Evolutionary conservation across 345 rosid genomes (phyloP), one percentile per base, ranked within the genome.

Genomic region (Noccaea caerulescens): DNA sequence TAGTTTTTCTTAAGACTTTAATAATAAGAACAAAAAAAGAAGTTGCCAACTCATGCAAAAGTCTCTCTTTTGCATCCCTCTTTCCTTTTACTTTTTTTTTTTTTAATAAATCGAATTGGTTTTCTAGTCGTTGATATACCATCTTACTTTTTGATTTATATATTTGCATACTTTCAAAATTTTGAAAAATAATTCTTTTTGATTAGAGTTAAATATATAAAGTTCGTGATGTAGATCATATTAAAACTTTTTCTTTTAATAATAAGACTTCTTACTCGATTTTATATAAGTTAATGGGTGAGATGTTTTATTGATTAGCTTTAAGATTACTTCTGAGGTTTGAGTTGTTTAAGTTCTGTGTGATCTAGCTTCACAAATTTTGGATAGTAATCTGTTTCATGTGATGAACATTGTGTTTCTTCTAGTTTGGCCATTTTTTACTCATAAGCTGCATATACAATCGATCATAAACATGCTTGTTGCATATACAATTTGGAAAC

Each of bases 1-100:
- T 61, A 52, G n/a, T 55, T 68, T 18, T 65, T 11, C 8, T 6
- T 36, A 32, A 50, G 41, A 61, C 56, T 53, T 68, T 73, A 51
- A 54, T 68, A 60, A 68, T 53, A 75, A 68, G 13, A 60, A 67
- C 30, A 51, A 42, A 66, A 73, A 34, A 44, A 59, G 50, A 74
- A 67, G 73, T 74, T 23, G 78, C 78, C 78, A 67, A 67, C 72
- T 66, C 72, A 66, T 66, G 62, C 72, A 66, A 68, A 73, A 73
- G 72, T 73, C 78, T 58, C 65, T 57, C 56, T 58, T 68, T 69
- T 69, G 56, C 65, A 69, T 69, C 72, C 66, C 66, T 73, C 73
- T 67, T 74, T 59, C 63, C 57, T 60, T 74, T 67, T 67, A 52
- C 51, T 43, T 74, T 70, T 45, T 57, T n/a, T 62, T 61, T 20